Percentiles rank a stretch among this genome's conserved stretches.
These are phyloP conservation scores for Hanseniaspora jakobsenii DNA, from an alignment of 805 yeast genomes.

Conservation along the genomic window DNA sequence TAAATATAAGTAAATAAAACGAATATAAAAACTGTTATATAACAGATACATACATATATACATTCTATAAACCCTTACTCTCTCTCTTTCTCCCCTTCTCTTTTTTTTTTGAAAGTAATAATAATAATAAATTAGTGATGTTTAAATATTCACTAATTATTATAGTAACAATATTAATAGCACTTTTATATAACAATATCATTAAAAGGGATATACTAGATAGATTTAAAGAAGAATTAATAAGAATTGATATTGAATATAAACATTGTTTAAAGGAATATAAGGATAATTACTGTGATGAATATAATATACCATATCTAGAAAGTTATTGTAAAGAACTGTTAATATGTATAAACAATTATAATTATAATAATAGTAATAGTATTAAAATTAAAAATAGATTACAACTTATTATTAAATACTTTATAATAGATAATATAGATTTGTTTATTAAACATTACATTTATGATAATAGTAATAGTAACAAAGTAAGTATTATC, in stretches of 20 bases:
- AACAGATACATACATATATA: no score
- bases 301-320: constrained; percentile 9
- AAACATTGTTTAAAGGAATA: constrained; percentile 4
- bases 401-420: constrained; percentile 7
- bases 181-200: neutral
- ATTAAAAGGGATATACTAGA: constrained; percentile 3
- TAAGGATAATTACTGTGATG: constrained; percentile 2
- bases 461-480: neutral
- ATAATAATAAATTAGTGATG: no score
- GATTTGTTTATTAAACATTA: constrained; percentile 5
- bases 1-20: no score
- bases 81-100: no score
- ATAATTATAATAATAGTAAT: no score
- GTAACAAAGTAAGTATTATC: neutral
- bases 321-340: constrained; percentile 2
- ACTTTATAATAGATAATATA: constrained; percentile 6
- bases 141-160: no score
- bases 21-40: no score
- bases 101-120: no score
- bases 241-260: neutral
- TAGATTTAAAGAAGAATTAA: neutral
- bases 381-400: constrained; percentile 1
- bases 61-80: no score
- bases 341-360: neutral
- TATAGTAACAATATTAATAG: no score